Percentiles rank a stretch among this genome's conserved stretches.
phyloP scores from a whole-genome alignment of 352 stramenopile genomes.

The Salisapilia sapeloensis region DNA sequence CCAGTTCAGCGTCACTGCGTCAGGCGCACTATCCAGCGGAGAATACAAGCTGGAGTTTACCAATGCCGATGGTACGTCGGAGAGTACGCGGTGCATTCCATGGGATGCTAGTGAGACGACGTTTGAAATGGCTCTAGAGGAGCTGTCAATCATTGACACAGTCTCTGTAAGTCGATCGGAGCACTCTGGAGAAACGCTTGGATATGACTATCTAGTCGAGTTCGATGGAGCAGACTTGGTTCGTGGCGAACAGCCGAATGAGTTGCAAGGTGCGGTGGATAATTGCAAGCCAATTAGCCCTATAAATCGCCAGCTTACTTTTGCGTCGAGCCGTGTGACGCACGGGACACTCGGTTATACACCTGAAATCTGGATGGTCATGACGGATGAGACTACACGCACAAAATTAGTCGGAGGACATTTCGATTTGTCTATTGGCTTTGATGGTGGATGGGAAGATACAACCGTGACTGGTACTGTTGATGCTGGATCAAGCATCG shows the following conservation, averaged over 20 bases:
- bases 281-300: conserved; percentile 20
- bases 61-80: conserved; percentile 13
- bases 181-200: conserved; percentile 24
- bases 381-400: conserved; percentile 14
- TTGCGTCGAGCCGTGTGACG: conserved; percentile 19
- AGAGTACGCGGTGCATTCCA: conserved; percentile 28
- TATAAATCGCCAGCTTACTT: conserved; percentile 26
- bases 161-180: conserved; percentile 34
- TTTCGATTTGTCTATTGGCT: conserved; percentile 61
- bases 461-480: conserved; percentile 18
- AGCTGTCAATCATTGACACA: conserved; percentile 43
- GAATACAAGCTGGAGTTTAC: conserved; percentile 37
- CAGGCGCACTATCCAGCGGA: conserved; percentile 25
- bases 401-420: conserved; percentile 23
- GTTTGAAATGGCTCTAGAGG: conserved; percentile 51
- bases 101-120: conserved; percentile 54
- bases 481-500: conserved; percentile 26
- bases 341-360: conserved; percentile 21
- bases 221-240: conserved; percentile 50
- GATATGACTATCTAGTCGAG: conserved; percentile 52
- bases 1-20: conserved; percentile 39
- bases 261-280: conserved; percentile 18
- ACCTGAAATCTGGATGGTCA: conserved; percentile 50
- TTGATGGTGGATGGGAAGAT: conserved; percentile 31
- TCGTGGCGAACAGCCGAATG: conserved; percentile 28